Evolutionary conservation across 2,329 filamentous ascomycete genomes (phyloP).

Genomic region (Neofusicoccum kwambonambiense): DNA sequence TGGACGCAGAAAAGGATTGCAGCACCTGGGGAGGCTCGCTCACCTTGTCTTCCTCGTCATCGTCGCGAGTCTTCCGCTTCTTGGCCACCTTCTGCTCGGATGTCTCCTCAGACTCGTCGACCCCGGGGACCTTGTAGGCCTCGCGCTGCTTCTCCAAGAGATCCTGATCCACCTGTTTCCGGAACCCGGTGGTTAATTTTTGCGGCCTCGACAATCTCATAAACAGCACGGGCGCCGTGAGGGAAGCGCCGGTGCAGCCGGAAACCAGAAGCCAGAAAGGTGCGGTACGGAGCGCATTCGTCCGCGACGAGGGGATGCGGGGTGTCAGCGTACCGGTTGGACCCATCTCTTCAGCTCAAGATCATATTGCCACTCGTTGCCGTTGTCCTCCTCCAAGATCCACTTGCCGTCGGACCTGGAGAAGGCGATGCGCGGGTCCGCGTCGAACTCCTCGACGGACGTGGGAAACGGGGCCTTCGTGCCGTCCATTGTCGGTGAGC

Average conservation of each 20-base stretch:
- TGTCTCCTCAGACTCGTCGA: slow-evolving; percentile 40
- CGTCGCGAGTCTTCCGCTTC: slow-evolving; percentile 3
- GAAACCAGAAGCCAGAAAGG: slow-evolving; percentile 22
- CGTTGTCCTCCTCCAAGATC: slow-evolving; percentile 27
- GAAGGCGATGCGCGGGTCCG: slow-evolving; percentile 27
- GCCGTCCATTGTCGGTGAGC: not conserved
- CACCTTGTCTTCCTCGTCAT: slow-evolving; percentile 1
- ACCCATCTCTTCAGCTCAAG: slow-evolving; percentile 71
- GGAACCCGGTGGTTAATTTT: slow-evolving; percentile 28
- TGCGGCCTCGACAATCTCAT: slow-evolving; percentile 22
- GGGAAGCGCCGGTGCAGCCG: slow-evolving; percentile 19
- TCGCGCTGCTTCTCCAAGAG: slow-evolving; percentile 60
- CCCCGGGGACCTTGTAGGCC: slow-evolving; percentile 56
- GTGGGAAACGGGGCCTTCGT: slow-evolving; percentile 18
- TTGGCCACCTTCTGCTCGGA: not conserved
- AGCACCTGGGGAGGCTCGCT: not conserved
- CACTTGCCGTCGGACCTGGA: slow-evolving; percentile 28
- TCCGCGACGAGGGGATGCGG: slow-evolving; percentile 20
- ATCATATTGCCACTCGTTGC: slow-evolving; percentile 83
- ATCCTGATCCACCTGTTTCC: slow-evolving; percentile 57
- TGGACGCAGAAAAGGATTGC: no score
- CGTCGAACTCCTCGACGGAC: slow-evolving; percentile 22
- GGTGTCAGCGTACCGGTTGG: slow-evolving; percentile 51
- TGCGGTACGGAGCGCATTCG: slow-evolving; percentile 21
- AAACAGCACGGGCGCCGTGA: slow-evolving; percentile 3